Conservation (phyloP, 345 rosid genomes). For the Psidium friedrichsthalianum region DNA sequence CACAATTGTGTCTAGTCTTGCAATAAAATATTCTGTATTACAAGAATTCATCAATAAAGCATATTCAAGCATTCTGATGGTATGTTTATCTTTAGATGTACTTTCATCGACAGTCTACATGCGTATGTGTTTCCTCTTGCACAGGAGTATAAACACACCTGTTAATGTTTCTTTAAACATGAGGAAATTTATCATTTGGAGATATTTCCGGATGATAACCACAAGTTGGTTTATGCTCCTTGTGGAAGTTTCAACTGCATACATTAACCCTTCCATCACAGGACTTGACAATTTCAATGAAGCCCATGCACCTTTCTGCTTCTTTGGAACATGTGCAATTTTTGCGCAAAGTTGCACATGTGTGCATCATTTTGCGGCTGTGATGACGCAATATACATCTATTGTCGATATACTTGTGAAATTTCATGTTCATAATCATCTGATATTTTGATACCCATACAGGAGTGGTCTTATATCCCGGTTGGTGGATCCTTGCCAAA, state of each 20-base stretch:
- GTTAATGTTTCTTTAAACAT: neutral
- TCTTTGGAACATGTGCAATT: neutral
- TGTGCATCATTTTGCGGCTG: neutral
- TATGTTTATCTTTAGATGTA: neutral
- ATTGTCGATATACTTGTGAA: neutral
- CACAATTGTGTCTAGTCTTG: neutral
- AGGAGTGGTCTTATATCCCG: slow-evolving; percentile 99
- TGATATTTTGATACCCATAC: slow-evolving; percentile 1
- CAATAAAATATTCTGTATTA: neutral
- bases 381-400: neutral
- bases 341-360: neutral
- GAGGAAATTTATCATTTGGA: neutral
- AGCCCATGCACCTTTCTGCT: neutral
- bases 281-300: neutral
- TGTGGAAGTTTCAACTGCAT: neutral
- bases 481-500: slow-evolving; percentile 95
- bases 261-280: neutral
- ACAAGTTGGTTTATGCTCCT: neutral
- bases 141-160: neutral
- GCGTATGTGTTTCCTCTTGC: neutral
- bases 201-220: neutral
- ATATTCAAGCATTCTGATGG: neutral
- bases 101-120: neutral
- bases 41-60: neutral
- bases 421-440: neutral